Percentiles rank a stretch among this genome's conserved stretches.
phyloP scores from a whole-genome alignment of 306 rosid species.

The Gynostemma pentaphyllum region DNA sequence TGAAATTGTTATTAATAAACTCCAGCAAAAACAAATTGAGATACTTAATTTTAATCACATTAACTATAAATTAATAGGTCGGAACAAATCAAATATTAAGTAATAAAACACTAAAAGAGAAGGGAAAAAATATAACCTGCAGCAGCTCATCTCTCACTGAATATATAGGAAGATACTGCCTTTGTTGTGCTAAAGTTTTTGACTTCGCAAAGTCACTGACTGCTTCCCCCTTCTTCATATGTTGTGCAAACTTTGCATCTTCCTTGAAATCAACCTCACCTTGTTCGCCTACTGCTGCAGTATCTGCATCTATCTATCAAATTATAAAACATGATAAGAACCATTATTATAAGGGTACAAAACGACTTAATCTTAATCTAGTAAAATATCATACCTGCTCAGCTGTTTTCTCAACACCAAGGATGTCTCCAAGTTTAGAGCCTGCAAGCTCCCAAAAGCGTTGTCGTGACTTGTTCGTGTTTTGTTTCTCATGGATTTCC shows the following conservation, averaged over 20 bases:
- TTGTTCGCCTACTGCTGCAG: slow-evolving; percentile 77
- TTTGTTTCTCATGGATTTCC: slow-evolving; percentile 90
- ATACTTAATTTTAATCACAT: background rate
- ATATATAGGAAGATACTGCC: slow-evolving; percentile 89
- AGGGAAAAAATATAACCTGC: slow-evolving; percentile 46
- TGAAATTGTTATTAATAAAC: background rate
- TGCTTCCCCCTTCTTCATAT: slow-evolving; percentile 86
- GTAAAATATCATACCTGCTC: slow-evolving; percentile 57
- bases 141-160: slow-evolving; percentile 88
- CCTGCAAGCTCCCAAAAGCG: slow-evolving; percentile 99
- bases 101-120: slow-evolving; percentile 2
- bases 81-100: background rate
- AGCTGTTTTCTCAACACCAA: slow-evolving; percentile 86
- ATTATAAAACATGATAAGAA: slow-evolving; percentile 10
- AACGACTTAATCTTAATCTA: slow-evolving; percentile 15
- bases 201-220: slow-evolving; percentile 93
- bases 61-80: slow-evolving; percentile 1
- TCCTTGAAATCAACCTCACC: slow-evolving; percentile 97
- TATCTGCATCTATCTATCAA: slow-evolving; percentile 86
- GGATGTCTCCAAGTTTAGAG: slow-evolving; percentile 92
- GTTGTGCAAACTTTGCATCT: slow-evolving; percentile 95
- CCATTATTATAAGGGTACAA: slow-evolving; percentile 9
- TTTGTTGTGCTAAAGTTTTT: slow-evolving; percentile 76
- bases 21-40: background rate
- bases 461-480: slow-evolving; percentile 83